Evolutionary conservation across 768 basidiomycete genomes (phyloP).

Genomic region (Chalciporus pseudorubinellus): DNA sequence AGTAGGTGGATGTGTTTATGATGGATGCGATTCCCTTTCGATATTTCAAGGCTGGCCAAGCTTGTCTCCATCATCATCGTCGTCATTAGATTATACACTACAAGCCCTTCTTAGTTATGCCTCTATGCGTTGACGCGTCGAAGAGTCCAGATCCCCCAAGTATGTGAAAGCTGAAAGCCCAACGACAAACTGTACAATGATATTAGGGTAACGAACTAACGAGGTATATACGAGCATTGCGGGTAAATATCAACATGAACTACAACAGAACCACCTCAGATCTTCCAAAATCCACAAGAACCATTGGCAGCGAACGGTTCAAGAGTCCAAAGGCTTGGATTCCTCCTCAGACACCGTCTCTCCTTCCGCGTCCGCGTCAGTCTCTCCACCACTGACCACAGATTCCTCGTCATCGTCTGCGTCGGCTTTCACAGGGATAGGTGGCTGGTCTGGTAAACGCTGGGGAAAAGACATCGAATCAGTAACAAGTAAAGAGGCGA

Average conservation of each 20-base stretch:
- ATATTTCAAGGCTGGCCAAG: conserved; percentile 10
- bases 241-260: too few relatives aligned
- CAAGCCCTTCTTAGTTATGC: neutral
- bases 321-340: neutral
- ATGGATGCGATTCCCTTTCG: neutral
- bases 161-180: too few relatives aligned
- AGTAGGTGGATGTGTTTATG: conserved; percentile 38
- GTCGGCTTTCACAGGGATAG: conserved; percentile 24
- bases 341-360: neutral
- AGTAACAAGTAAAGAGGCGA: neutral
- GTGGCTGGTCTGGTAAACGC: conserved; percentile 27
- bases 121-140: too few relatives aligned
- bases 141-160: too few relatives aligned
- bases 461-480: neutral
- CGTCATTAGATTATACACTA: neutral
- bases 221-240: too few relatives aligned
- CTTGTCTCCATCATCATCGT: too few relatives aligned
- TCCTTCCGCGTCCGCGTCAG: neutral
- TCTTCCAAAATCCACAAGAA: neutral
- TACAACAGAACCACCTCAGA: neutral
- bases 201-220: too few relatives aligned
- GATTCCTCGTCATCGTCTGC: conserved; percentile 7
- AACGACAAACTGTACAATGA: too few relatives aligned
- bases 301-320: too few relatives aligned
- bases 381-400: neutral